Evolutionary conservation across 176 grass and related monocot genomes (phyloP).

Genomic region (Secale cereale): DNA sequence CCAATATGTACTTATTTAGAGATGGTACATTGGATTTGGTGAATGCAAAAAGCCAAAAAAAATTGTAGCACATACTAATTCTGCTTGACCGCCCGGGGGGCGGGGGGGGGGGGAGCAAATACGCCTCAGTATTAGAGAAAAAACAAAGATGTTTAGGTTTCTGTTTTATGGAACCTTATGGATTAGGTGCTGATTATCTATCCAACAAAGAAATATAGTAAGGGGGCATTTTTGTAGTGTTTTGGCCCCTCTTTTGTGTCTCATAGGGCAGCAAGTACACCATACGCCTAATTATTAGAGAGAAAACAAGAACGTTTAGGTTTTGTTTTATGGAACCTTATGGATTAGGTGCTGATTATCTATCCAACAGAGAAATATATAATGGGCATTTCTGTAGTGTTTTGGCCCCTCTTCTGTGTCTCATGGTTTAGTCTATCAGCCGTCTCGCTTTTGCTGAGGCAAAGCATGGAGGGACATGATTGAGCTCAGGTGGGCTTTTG

Average conservation of each 20-base stretch:
- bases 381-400: constrained; percentile 4
- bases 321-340: constrained; percentile 14
- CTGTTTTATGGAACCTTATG: constrained; percentile 14
- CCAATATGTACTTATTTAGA: background rate
- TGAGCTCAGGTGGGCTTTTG: constrained; percentile 24
- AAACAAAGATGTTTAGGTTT: background rate
- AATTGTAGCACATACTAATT: background rate
- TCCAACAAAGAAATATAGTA: constrained; percentile 26
- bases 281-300: constrained; percentile 12
- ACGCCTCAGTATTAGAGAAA: constrained; percentile 3
- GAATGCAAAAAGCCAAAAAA: background rate
- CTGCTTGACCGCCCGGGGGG: background rate
- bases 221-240: background rate
- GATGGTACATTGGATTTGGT: background rate
- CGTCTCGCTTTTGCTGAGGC: constrained; percentile 15
- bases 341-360: constrained; percentile 20
- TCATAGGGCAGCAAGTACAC: background rate
- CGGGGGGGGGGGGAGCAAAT: background rate
- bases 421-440: constrained; percentile 7
- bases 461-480: constrained; percentile 29
- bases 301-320: background rate
- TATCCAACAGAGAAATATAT: constrained; percentile 16
- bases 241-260: background rate
- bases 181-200: constrained; percentile 13
- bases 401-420: background rate